Base-by-base conservation (phyloP, 2,329 filamentous ascomycete species). In the Reticulascus tulasneorum region DNA sequence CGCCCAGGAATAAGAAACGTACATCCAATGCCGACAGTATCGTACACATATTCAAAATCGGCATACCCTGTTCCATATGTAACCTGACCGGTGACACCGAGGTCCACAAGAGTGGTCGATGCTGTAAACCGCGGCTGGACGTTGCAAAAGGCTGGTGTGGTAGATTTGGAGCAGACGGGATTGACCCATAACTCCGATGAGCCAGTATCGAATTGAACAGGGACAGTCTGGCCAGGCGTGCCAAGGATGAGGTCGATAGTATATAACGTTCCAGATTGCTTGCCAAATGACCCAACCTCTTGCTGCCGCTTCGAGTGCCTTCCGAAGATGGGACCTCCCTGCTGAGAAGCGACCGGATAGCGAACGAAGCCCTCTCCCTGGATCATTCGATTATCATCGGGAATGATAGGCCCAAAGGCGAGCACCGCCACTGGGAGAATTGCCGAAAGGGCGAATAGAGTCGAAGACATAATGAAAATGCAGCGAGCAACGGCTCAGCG, bases 131-230 rank as follows among this genome's bases (percentile, higher is more conserved):
- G 52, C 7, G 56, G 55, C 37, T 56, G 52, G 1, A 29, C 32
- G 12, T 44, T 20, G 44, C 60, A 63, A 20, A 56, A 53, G 0
- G 34, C 25, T 1, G 46, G 44, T 20, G 61, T 48, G 6, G 40
- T 33, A 1, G 60, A 47, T 26, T 56, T 57, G 33, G 46, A 46
- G 46, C 64, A 67, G 7, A 56, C 49, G 7, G 64, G 63, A 37
- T 67, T 64, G 23, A 67, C 60, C 64, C 63, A 67, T 6, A 65
- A 53, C 45, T 67, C 63, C 8, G 54, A 50, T 5, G 63, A 66
- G 12, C 62, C 62, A 1, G 64, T 67, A 39, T 67, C 63, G 31
- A 67, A 55, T 40, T 61, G 55, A 41, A 67, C 59, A 22, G 51
- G 59, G 28, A 67, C 58, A 5, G 45, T 36, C 37, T 66, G 61